Base-by-base conservation (phyloP, 208 protist species). In the Wallacemonas sp. region DNA sequence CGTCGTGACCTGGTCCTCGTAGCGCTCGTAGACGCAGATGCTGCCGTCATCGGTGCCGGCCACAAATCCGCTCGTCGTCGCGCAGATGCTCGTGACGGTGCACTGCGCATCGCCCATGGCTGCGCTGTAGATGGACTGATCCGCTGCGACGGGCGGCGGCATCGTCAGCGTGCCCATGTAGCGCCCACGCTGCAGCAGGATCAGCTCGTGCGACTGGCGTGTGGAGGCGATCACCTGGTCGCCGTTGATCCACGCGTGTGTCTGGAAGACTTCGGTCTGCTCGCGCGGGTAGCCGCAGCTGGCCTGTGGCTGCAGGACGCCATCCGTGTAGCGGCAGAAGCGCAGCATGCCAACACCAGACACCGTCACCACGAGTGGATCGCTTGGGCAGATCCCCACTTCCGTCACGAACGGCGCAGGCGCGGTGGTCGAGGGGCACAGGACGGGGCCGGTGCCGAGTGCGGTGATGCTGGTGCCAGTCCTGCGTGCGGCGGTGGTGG, bases 271-370 rank as follows among this genome's bases (percentile, higher is more conserved):
- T 56, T 96, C 85, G 46, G 49, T 66, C 52, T 76, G 66, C 61
- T 95, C 86, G 23, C 72, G 68, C 34, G 71, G 66, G 56, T 85
- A 81, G 52, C 75, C 78, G 44, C 71, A 70, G 39, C 52, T 73
- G 9, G 85, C 71, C 64, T 89, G 72, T 29, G 74, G 76, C 74
- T 95, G 89, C 54, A 98, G 76, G 29, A 81, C 66, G 36, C 90
- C 89, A 44, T 98, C 96, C 3, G 81, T 78, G 74, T 94, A 95
- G 21, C 83, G 81, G 79, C 95, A 98, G 46, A 97, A 91, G 17
- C 90, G 88, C 76, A 98, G 87, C 34, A 98, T 75, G 33, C 91
- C 91, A 43, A 94, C 74, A 26, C 97, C 97, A 6, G 90, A 94
- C 16, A 98, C 92, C 23, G 81, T 90, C 21, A 99, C 80, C 9